These are phyloP conservation scores for Pythium chondricola DNA, from an alignment of 352 stramenopile species.

Conservation along the genomic window DNA sequence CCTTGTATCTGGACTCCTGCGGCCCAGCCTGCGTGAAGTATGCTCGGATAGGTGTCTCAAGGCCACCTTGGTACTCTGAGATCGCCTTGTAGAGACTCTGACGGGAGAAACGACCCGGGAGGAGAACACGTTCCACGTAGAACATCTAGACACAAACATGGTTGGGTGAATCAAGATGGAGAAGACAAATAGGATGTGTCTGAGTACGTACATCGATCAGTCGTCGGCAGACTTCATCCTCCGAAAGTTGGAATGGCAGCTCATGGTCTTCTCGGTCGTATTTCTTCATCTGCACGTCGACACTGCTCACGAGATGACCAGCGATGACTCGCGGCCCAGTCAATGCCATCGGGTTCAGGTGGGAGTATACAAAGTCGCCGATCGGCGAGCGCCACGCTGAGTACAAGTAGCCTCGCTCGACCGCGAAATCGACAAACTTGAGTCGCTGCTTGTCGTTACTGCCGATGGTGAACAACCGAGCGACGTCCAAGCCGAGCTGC, in stretches of 20 bases:
- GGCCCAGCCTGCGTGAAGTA: conserved; percentile 28
- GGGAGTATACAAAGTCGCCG: conserved; percentile 53
- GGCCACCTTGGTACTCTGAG: conserved; percentile 30
- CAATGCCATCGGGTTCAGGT: conserved; percentile 62
- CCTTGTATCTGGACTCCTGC: conserved; percentile 58
- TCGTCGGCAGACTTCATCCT: conserved; percentile 29
- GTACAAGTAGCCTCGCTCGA: conserved; percentile 62
- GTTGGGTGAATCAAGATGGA: background rate
- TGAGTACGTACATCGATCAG: conserved; percentile 37
- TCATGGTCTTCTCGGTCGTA: conserved; percentile 50
- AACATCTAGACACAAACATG: conserved; percentile 31
- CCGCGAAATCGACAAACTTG: conserved; percentile 66
- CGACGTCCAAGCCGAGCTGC: conserved; percentile 39
- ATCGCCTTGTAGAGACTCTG: conserved; percentile 61
- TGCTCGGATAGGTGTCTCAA: conserved; percentile 24
- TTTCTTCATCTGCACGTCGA: conserved; percentile 61
- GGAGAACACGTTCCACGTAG: conserved; percentile 46
- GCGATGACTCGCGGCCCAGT: conserved; percentile 51
- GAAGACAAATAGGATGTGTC: background rate
- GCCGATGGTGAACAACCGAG: conserved; percentile 46
- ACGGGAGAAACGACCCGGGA: conserved; percentile 59
- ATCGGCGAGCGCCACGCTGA: conserved; percentile 63
- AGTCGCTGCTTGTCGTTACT: conserved; percentile 28
- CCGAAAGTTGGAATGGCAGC: conserved; percentile 49
- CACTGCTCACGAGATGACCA: conserved; percentile 42